Base-by-base conservation (phyloP, 1,284 basidiomycete genomes). In the Lignosus rhinocerotis region DNA sequence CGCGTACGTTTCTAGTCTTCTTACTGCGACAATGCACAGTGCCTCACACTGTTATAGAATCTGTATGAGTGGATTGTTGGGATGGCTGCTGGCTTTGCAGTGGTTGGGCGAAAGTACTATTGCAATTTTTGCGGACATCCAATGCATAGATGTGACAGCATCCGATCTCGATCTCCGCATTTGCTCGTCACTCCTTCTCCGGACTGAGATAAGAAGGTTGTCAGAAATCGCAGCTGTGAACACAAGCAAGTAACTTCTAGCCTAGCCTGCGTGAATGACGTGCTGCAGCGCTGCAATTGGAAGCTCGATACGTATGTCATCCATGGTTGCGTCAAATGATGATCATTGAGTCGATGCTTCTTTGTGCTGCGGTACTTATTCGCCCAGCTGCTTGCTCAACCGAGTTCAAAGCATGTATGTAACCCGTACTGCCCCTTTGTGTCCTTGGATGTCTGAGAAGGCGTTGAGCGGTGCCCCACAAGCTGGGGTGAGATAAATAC, bases 1-100 rank as follows among this genome's bases (percentile, higher is more conserved):
- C 90, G 72, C 86, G 93, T 92, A 74, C 62, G 82, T 75, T 14
- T 7, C 4, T 16, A 17, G 7, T 17, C 19, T 9, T 14, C 36
- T 6, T 5, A 14, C 10, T 14, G 21, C 21, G 21, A 25, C 5
- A 38, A 11, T 19, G 16, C n/a, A 31, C 36, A n/a, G 9, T 4
- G 32, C 19, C 33, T 57, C 12, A 55, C 41, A 8, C 3, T 8
- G 25, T 14, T 32, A 11, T 53, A 64, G 62, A 61, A 55, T 64
- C 62, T 10, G 62, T 64, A 56, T 64, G 50, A 61, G 59, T 21
- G 48, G 36, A 17, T 30, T 30, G 16, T 17, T 17, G 1, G 42
- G 44, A 14, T 21, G 10, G 54, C 41, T 49, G 31, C 34, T 41
- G 46, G 46, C 31, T 21, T 32, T 21, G 45, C 51, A 39, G 54